phyloP scores from a whole-genome alignment of 2,329 filamentous ascomycete species.

The Sporothrix schenckii region DNA sequence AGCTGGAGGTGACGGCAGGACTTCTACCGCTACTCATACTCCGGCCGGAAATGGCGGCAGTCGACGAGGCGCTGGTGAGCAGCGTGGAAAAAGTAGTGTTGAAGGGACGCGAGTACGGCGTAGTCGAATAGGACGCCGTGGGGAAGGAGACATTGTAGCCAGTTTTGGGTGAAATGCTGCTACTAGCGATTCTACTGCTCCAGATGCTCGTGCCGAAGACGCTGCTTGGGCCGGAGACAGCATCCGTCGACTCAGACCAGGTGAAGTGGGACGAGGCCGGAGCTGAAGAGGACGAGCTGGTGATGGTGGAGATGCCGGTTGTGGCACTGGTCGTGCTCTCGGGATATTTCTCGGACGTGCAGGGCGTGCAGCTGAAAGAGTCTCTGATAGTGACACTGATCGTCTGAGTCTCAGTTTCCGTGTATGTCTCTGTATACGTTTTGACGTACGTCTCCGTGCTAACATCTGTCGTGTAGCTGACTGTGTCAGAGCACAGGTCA shows the following conservation, averaged over 20 bases:
- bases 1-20: not conserved
- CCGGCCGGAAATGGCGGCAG: not conserved
- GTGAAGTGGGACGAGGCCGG: conserved; percentile 3
- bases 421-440: conserved; percentile 7
- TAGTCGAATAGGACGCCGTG: not conserved
- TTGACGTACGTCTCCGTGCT: conserved; percentile 24
- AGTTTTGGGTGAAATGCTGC: not conserved
- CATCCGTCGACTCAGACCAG: conserved; percentile 19
- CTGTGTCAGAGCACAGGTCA: conserved; percentile 22
- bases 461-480: conserved; percentile 21
- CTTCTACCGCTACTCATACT: conserved; percentile 11
- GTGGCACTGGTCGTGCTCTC: conserved; percentile 3
- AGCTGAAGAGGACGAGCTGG: not conserved
- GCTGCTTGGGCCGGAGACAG: conserved; percentile 15
- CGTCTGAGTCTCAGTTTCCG: conserved; percentile 12
- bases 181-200: not conserved
- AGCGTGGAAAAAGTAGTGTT: conserved; percentile 9
- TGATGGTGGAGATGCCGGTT: not conserved
- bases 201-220: not conserved
- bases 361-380: conserved; percentile 25
- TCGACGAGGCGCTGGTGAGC: conserved; percentile 22
- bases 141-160: conserved; percentile 5
- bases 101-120: not conserved
- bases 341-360: conserved; percentile 23
- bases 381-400: conserved; percentile 18